Conservation (phyloP, 1,284 basidiomycete species). For the Wolfiporia cocos region DNA sequence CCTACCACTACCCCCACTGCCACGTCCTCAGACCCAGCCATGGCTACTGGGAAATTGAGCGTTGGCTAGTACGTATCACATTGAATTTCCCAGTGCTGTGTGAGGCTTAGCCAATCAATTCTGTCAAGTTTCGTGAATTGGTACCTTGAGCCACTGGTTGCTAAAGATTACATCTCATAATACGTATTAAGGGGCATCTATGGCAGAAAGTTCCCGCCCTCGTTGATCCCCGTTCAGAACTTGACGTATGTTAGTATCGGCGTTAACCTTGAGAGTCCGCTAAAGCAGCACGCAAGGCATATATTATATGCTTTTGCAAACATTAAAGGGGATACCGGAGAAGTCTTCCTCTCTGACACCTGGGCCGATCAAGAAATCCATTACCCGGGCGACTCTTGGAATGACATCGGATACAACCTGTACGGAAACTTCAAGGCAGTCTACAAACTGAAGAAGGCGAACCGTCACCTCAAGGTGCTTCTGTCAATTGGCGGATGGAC, state of each 20-base stretch:
- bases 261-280: background rate
- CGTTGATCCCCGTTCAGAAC: slow-evolving; percentile 72
- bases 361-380: slow-evolving; percentile 95
- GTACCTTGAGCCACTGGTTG: slow-evolving; percentile 27
- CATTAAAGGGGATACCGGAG: slow-evolving; percentile 74
- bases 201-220: slow-evolving; percentile 82
- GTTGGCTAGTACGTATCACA: slow-evolving; percentile 65
- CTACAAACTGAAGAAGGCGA: slow-evolving; percentile 81
- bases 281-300: slow-evolving; percentile 40
- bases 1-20: slow-evolving; percentile 2
- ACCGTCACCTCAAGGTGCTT: slow-evolving; percentile 82
- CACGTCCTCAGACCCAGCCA: slow-evolving; percentile 18
- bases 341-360: slow-evolving; percentile 81
- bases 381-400: slow-evolving; percentile 85
- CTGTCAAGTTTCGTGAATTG: slow-evolving; percentile 67
- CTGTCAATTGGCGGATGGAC: slow-evolving; percentile 92
- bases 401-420: slow-evolving; percentile 77
- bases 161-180: slow-evolving; percentile 7
- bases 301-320: slow-evolving; percentile 90
- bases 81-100: slow-evolving; percentile 4
- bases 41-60: slow-evolving; percentile 54
- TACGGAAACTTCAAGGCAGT: slow-evolving; percentile 95
- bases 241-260: slow-evolving; percentile 64
- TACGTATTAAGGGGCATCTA: slow-evolving; percentile 82
- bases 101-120: slow-evolving; percentile 7